Evolutionary conservation across 2,329 filamentous ascomycete species (phyloP).

Genomic region (Aureobasidium subglaciale): DNA sequence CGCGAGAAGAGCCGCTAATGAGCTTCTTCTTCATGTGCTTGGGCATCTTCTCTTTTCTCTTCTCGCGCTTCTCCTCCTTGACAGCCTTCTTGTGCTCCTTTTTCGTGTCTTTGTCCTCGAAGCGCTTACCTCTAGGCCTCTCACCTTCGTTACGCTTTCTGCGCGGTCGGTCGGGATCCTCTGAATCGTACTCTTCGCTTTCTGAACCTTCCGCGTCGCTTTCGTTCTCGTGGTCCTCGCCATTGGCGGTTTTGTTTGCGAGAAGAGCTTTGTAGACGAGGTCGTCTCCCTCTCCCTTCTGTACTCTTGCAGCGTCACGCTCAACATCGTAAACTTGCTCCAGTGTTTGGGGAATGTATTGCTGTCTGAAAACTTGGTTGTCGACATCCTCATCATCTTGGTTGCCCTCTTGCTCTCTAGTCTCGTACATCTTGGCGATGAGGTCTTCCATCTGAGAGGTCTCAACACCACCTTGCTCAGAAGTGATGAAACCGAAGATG

Average conservation of each 20-base stretch:
- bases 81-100: conserved; percentile 82
- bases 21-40: conserved; percentile 93
- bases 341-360: conserved; percentile 93
- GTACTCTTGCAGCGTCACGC: conserved; percentile 73
- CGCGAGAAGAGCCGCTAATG: conserved; percentile 51
- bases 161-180: conserved; percentile 32
- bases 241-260: conserved; percentile 54
- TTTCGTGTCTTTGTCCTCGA: conserved; percentile 88
- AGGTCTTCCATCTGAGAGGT: conserved; percentile 53
- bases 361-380: conserved; percentile 87
- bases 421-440: conserved; percentile 61
- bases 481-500: conserved; percentile 79
- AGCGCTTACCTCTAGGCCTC: conserved; percentile 69
- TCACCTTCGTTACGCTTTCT: conserved; percentile 47
- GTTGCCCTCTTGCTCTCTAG: conserved; percentile 42
- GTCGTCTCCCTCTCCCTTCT: conserved; percentile 64
- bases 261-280: conserved; percentile 81
- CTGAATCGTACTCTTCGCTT: conserved; percentile 37
- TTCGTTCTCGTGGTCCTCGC: conserved; percentile 27
- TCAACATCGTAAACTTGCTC: conserved; percentile 97
- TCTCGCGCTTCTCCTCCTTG: conserved; percentile 92
- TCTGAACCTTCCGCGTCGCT: conserved; percentile 22
- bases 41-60: conserved; percentile 90
- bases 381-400: conserved; percentile 63
- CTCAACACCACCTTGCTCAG: conserved; percentile 52